Percentiles rank a stretch among this genome's conserved stretches.
phyloP scores from a whole-genome alignment of 2,329 filamentous ascomycete genomes.

The Aspergillus sp. region DNA sequence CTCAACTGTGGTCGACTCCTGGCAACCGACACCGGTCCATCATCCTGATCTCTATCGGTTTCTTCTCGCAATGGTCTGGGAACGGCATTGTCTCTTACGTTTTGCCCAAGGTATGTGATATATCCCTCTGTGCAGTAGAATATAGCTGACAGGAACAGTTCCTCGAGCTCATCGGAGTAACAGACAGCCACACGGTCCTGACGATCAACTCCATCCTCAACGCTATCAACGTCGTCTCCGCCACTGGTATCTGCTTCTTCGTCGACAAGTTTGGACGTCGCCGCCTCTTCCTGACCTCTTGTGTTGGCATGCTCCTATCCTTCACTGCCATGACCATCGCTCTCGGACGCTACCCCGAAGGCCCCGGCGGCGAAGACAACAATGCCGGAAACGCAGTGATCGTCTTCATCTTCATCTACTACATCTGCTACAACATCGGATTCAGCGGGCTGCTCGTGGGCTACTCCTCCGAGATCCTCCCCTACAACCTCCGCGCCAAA shows the following conservation, averaged over 20 bases:
- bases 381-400: constrained; percentile 28
- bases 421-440: constrained; percentile 38
- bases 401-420: constrained; percentile 37
- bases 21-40: constrained; percentile 57
- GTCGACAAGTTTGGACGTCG: constrained; percentile 46
- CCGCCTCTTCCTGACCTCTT: constrained; percentile 44
- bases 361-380: constrained; percentile 26
- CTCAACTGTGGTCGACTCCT: constrained; percentile 39
- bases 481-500: constrained; percentile 51
- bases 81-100: constrained; percentile 48
- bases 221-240: constrained; percentile 40
- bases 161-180: constrained; percentile 40
- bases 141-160: background rate
- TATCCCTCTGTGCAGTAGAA: background rate
- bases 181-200: constrained; percentile 36
- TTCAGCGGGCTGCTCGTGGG: constrained; percentile 29
- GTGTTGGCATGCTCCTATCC: constrained; percentile 44
- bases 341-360: constrained; percentile 32
- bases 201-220: constrained; percentile 44
- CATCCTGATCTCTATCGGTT: constrained; percentile 53
- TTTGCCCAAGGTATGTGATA: constrained; percentile 29
- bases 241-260: constrained; percentile 38
- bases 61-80: constrained; percentile 60
- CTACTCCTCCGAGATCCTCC: constrained; percentile 51
- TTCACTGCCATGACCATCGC: constrained; percentile 46